Evolutionary conservation across 2,329 filamentous ascomycete genomes (phyloP).

Genomic region (Fusarium sp.): DNA sequence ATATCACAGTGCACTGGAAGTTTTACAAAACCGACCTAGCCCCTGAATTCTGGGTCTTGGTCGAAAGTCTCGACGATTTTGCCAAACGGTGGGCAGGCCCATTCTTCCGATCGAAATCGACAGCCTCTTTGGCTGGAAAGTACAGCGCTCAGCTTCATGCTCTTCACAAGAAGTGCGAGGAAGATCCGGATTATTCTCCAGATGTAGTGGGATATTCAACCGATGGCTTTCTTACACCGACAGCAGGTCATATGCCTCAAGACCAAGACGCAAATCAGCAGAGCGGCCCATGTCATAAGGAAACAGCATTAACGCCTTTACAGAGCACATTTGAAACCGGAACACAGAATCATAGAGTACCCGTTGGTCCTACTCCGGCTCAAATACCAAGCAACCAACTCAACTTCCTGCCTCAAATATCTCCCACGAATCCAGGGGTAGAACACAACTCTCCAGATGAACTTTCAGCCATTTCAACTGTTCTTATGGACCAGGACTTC

Average conservation of each 20-base stretch:
- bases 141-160: constrained; percentile 17
- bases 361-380: background rate
- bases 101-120: background rate
- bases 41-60: constrained; percentile 45
- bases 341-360: background rate
- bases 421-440: background rate
- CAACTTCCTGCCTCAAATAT: constrained; percentile 17
- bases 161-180: constrained; percentile 10
- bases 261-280: accelerated
- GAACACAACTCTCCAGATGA: constrained; percentile 38
- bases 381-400: background rate
- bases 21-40: constrained; percentile 31
- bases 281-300: accelerated
- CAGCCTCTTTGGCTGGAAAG: constrained; percentile 6
- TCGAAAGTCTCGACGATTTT: constrained; percentile 47
- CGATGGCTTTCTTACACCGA: background rate
- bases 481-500: constrained; percentile 48
- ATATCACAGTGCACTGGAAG: constrained; percentile 24
- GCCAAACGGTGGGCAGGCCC: constrained; percentile 44
- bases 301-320: accelerated
- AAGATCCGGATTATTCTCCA: background rate
- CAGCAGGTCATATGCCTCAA: background rate
- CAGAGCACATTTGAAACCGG: background rate
- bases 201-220: constrained; percentile 33
- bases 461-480: constrained; percentile 46